Evolutionary conservation across 768 basidiomycete species (phyloP), one percentile per base, ranked within the genome.

Genomic region (Hebeloma cylindrosporum): DNA sequence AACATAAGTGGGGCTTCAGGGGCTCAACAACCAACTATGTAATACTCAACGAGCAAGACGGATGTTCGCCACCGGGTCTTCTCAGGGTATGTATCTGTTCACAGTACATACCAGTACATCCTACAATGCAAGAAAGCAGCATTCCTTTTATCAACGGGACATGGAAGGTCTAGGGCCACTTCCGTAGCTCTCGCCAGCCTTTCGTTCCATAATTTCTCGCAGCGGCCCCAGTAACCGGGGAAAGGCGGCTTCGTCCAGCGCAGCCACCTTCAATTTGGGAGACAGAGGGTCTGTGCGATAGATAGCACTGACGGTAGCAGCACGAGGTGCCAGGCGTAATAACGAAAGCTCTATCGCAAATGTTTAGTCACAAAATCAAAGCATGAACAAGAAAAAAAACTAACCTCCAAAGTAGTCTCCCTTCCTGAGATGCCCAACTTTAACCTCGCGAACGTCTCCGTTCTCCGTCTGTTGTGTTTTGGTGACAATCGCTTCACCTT

Each of bases 321-420:
- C 94, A 35, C 95, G 88, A 11, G 93, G 93, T 30, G 86, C 88
- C 9, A 85, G 77, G 47, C 88, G 85, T 44, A 99, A 76, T 17
- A 99, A 72, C 5, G 95, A 93, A 8, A 99, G 73, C 65, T 99
- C 95, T 98, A 67, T 28, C 48, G 44, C 8, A 5, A 30, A 30
- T 28, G 29, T 17, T 27, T 31, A 32, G 21, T 17, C 28, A 5
- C 3, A 29, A 18, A 21, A 39, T 18, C 27, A 50, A 18, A 13
- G 43, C 18, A 45, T 35, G 31, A 43, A 22, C 14, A 40, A 39
- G 13, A 43, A 49, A 43, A 40, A 14, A 31, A 31, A 54, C 82
- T 63, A 53, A 93, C 94, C 95, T 68, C 95, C 95, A 69, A 99
- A 99, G 73, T 98, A 99, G 63, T 99, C 94, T 5, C 95, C 95